Percentiles rank a stretch among this genome's conserved stretches.
Conservation (phyloP, 176 grass and related monocot species). For the Elymus sibiricus region DNA sequence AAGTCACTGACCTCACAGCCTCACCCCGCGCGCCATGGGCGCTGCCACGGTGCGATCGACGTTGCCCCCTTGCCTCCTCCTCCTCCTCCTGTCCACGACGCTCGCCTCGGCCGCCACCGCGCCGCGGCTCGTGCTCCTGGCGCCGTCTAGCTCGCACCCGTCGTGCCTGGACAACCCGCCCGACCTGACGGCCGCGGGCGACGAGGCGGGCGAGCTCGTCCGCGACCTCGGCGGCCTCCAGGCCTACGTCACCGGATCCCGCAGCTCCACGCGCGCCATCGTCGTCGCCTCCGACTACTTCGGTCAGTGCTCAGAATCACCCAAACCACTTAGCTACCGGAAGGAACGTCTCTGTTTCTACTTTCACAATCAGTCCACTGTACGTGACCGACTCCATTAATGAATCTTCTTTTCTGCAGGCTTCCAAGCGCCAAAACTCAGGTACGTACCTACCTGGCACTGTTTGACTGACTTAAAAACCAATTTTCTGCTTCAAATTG, state of each 20-base stretch:
- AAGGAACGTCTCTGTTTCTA: neutral
- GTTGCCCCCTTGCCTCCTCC: neutral
- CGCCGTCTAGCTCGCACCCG: neutral
- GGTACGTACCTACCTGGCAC: neutral
- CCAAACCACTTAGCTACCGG: too few relatives aligned
- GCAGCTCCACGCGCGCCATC: constrained; percentile 26
- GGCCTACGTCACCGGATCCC: constrained; percentile 33
- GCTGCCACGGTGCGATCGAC: neutral
- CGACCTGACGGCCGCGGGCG: constrained; percentile 25
- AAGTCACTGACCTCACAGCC: neutral
- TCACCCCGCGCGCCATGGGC: neutral
- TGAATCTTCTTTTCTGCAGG: neutral
- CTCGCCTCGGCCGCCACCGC: neutral
- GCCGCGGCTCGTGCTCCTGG: neutral
- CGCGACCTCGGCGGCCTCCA: constrained; percentile 39
- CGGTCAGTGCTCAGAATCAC: constrained; percentile 23
- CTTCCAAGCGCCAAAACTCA: constrained; percentile 12
- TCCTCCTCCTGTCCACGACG: neutral
- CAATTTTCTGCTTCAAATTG: neutral
- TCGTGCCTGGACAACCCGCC: constrained; percentile 62
- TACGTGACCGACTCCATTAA: neutral
- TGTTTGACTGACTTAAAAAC: neutral
- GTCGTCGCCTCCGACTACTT: constrained; percentile 61
- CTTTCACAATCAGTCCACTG: neutral
- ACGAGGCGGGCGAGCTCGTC: constrained; percentile 41